Base-by-base conservation (phyloP, 2,329 filamentous ascomycete species). In the Trichophyton verrucosum region DNA sequence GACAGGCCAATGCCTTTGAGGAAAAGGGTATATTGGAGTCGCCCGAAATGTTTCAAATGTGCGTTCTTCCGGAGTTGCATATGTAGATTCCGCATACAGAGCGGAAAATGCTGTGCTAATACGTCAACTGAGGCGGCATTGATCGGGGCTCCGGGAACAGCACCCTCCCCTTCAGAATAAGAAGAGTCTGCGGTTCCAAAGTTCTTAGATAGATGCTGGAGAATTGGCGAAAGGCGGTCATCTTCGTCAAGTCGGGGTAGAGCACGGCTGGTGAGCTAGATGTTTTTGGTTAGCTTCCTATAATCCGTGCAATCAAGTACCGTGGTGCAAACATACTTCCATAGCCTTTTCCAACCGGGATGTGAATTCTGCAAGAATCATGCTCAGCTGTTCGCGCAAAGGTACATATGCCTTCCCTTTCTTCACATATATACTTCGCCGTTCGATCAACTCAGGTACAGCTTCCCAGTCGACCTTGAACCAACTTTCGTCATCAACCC, bases 401-500 rank as follows among this genome's bases (percentile, higher is more conserved):
- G 94, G 92, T 1, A 99, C 92, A 70, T 91, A 99, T 0, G 94
- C 94, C 73, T 90, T 94, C 2, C 94, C 94, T 30, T 77, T 84
- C 66, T 81, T 86, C 65, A 97, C 65, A 60, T 94, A 85, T 1
- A 95, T 89, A 59, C 82, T 82, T 58, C 92, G 81, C 57, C 82
- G 76, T 74, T 96, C 91, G 0, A 99, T 86, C 42, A 99, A 76
- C 63, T 97, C 92, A 0, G 92, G 90, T 0, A 99, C 94, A 38
- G 86, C 83, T 71, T 91, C 88, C 91, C 92, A 99, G 69, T 96
- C 90, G 0, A 97, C 90, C 76, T 96, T 97, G 80, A 95, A 95
- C 87, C 90, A 99, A 27, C 79, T 85, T 68, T 94, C 89, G 47
- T 96, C 89, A 15, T 96, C 90, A 4, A 79, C 64, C 36, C 33